phyloP scores from a whole-genome alignment of 2,329 filamentous ascomycete genomes.

The Fusarium oligoseptatum region DNA sequence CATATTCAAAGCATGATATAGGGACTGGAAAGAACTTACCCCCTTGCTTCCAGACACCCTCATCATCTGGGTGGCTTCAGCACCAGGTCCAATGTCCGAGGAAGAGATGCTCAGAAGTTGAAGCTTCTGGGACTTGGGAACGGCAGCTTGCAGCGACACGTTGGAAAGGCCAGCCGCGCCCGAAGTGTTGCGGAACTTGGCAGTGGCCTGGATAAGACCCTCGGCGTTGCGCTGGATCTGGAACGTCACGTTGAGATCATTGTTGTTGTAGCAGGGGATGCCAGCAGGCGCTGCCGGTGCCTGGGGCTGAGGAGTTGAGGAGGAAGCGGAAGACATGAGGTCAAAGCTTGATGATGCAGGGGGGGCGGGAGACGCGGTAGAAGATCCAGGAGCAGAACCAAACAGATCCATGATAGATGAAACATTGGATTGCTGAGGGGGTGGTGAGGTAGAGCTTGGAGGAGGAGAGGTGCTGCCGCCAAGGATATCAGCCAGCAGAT shows the following conservation, averaged over 20 bases:
- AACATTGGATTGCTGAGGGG: constrained; percentile 68
- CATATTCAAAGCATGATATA: not conserved
- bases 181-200: constrained; percentile 85
- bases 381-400: constrained; percentile 59
- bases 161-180: constrained; percentile 74
- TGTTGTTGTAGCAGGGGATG: constrained; percentile 86
- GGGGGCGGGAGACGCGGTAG: constrained; percentile 51
- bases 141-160: constrained; percentile 91
- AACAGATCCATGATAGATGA: constrained; percentile 94
- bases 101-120: constrained; percentile 92
- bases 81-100: constrained; percentile 79
- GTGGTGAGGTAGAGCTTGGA: constrained; percentile 56
- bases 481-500: constrained; percentile 92
- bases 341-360: constrained; percentile 59
- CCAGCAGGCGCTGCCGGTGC: constrained; percentile 60
- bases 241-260: constrained; percentile 84
- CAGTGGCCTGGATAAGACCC: constrained; percentile 83
- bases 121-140: constrained; percentile 95
- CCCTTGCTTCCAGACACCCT: constrained; percentile 86
- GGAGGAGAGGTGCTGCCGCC: constrained; percentile 74
- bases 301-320: constrained; percentile 59
- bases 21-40: constrained; percentile 72
- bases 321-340: constrained; percentile 62
- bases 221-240: constrained; percentile 87
- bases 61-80: constrained; percentile 92